These are phyloP conservation scores for Quercus dentata DNA, from an alignment of 306 rosid species.

Conservation along the genomic window DNA sequence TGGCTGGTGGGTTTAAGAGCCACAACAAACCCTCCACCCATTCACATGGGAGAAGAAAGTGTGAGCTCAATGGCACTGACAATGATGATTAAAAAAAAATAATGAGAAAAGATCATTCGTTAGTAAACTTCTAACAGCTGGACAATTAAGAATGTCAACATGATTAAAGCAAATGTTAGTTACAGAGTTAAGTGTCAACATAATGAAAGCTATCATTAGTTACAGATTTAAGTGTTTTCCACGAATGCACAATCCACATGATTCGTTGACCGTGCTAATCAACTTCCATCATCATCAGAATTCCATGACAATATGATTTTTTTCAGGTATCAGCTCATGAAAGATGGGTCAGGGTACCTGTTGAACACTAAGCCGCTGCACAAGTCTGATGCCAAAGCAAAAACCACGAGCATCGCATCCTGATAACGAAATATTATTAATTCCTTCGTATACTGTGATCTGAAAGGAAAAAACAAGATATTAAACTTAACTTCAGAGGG, in stretches of 20 bases:
- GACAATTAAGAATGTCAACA: not conserved
- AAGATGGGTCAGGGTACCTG: not conserved
- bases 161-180: not conserved
- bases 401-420: conserved; percentile 7
- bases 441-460: not conserved
- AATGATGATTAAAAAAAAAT: not conserved
- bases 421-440: not conserved
- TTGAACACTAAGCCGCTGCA: not conserved
- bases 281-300: not conserved
- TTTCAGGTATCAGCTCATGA: not conserved
- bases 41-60: too few species aligned
- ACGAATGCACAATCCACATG: not conserved
- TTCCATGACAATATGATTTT: not conserved
- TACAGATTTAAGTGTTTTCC: not conserved
- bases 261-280: not conserved
- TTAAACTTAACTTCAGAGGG: not conserved
- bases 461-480: not conserved
- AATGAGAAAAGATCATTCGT: not conserved
- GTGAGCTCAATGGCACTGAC: too few species aligned
- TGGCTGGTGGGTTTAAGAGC: too few species aligned
- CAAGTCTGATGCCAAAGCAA: conserved; percentile 8
- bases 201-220: not conserved
- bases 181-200: not conserved
- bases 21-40: too few species aligned
- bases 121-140: not conserved